Base-by-base conservation (phyloP, 2,329 filamentous ascomycete species). In the Aspergillus alliaceus region DNA sequence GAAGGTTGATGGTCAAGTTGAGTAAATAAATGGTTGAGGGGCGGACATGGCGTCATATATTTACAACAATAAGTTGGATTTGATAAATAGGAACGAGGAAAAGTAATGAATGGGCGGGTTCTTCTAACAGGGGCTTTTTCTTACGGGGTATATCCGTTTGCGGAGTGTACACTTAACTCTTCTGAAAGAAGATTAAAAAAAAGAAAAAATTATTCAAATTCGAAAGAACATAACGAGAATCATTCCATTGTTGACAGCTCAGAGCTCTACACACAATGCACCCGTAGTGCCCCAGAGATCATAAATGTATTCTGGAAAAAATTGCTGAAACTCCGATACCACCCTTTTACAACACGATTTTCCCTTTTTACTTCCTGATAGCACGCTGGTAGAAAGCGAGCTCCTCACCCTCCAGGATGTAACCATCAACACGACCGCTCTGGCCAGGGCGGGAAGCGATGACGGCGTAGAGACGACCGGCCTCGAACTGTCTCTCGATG, bases 361-460 rank as follows among this genome's bases (percentile, higher is more conserved):
- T 69, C 66, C 68, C 62, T 66, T 62, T 85, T 84, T 97, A 98
- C 87, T 96, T 98, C 88, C 95, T 90, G 81, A 98, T 91, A 84
- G 93, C 93, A 84, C 90, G 90, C 89, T 96, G 93, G 91, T 99
- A 99, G 90, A 99, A 99, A 80, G 93, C 92, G 76, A 99, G 87
- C 88, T 99, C 95, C 82, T 99, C 95, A 75, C 95, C 95, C 89
- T 99, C 95, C 69, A 99, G 86, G 80, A 99, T 89, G 86, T 99
- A 99, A 69, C 95, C 95, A 79, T 99, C 95, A 74, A 86, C 87
- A 82, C 95, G 92, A 75, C 95, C 95, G 79, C 90, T 95, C 90
- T 99, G 95, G 73, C 95, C 95, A 69, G 95, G 95, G 75, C 95
- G 87, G 79, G 90, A 95, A 72, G 93, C 86, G 74, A 99, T 83